phyloP scores from a whole-genome alignment of 2,329 filamentous ascomycete species.

The Calonectria naviculata region DNA sequence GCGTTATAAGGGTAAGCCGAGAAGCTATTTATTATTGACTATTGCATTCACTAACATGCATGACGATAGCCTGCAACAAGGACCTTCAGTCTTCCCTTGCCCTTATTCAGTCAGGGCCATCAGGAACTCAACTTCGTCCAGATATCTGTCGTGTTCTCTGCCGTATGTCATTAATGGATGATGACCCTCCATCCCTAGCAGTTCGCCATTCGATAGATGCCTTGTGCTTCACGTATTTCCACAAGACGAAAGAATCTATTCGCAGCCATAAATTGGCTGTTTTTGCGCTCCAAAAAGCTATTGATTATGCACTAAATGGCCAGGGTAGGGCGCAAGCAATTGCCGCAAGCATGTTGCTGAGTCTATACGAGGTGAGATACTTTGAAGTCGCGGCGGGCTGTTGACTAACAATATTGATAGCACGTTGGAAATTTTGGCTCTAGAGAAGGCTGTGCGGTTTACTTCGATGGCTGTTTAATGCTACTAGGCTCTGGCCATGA shows the following conservation, averaged over 20 bases:
- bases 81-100: background rate
- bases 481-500: background rate
- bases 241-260: background rate
- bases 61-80: background rate
- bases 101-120: background rate
- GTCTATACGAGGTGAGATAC: background rate
- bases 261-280: background rate
- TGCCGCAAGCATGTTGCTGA: background rate
- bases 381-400: no score
- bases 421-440: background rate
- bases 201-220: background rate
- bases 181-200: background rate
- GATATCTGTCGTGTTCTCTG: background rate
- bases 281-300: background rate
- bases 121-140: background rate
- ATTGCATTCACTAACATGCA: background rate
- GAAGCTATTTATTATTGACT: accelerated
- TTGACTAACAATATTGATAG: background rate
- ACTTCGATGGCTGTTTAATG: background rate
- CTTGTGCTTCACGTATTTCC: background rate
- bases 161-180: background rate
- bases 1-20: background rate
- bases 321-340: background rate
- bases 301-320: background rate
- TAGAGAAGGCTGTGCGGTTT: background rate